Evolutionary conservation across 495 filamentous ascomycete genomes (phyloP), one percentile per base, ranked within the genome.

Genomic region (Podospora pseudoanserina): DNA sequence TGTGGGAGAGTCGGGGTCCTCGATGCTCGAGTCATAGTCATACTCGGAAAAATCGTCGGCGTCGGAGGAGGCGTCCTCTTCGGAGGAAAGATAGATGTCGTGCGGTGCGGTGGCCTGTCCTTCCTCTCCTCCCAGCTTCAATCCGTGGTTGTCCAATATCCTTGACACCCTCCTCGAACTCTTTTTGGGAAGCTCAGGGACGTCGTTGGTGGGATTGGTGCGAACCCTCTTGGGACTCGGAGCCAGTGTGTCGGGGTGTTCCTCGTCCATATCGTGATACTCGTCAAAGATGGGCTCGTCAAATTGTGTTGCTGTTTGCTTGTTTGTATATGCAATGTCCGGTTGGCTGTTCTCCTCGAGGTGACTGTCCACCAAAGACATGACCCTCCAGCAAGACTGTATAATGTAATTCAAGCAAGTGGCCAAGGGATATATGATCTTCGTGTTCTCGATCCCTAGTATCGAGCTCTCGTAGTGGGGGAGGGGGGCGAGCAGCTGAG

Each of bases 21-120:
- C 78, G 61, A 73, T 75, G 58, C 71, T 77, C 63, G 81, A 81
- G 64, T 84, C 82, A 73, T 76, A 83, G 70, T 76, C 81, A 70
- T 80, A 81, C 69, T 84, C 82, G 62, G 82, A 85, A 60, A 81
- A 82, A 72, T 83, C 82, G 69, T 83, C 82, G 27, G 82, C 79
- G 30, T 81, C 79, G 0, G 82, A 84, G 18, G 82, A 85, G 58
- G 77, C 82, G 59, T 83, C 81, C 69, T 85, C 82, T 63, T 85
- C 82, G 5, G 82, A 84, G 9, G 82, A 85, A 20, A 85, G 81
- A 70, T 85, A 85, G 62, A 81, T 68, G 63, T 82, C 78, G 68
- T 82, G 80, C 3, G 81, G 78, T n/a, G 77, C 72, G 11, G 72
- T 75, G 65, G 70, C 69, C 64, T 71, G 69, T 49, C 66, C 67